phyloP scores from a whole-genome alignment of 257 asterid genomes.

The Nicotiana tomentosiformis region DNA sequence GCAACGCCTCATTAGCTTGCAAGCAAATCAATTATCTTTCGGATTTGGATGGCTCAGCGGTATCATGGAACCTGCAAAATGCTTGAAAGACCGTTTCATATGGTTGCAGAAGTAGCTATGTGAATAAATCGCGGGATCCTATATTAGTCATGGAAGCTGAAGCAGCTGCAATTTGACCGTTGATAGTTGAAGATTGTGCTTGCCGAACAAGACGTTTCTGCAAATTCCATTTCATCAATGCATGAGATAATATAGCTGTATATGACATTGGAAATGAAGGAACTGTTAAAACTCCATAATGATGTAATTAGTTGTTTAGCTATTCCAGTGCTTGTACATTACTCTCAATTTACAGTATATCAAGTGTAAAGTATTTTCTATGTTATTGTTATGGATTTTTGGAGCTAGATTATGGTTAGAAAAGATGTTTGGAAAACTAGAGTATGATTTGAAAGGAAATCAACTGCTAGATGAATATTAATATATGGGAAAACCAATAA shows the following conservation, averaged over 20 bases:
- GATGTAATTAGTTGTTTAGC: background rate
- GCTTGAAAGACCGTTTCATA: constrained; percentile 5
- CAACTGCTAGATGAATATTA: too few species aligned
- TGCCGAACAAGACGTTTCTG: background rate
- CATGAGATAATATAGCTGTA: background rate
- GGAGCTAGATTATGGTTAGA: background rate
- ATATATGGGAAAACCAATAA: background rate
- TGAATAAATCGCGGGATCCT: background rate
- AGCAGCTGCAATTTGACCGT: background rate
- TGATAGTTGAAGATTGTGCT: background rate
- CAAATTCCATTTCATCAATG: background rate
- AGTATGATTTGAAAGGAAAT: background rate
- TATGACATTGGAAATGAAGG: background rate
- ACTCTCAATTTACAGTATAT: background rate
- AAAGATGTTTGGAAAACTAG: background rate
- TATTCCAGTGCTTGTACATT: background rate
- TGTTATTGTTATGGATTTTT: background rate
- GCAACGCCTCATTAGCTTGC: constrained; percentile 59
- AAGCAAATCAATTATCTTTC: constrained; percentile 31
- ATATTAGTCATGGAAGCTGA: background rate
- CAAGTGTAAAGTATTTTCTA: background rate
- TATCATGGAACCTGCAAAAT: constrained; percentile 37
- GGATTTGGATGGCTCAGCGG: constrained; percentile 44
- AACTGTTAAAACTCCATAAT: background rate
- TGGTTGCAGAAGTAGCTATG: background rate